Base-by-base conservation (phyloP, 2,329 filamentous ascomycete species). In the Zymoseptoria tritici region DNA sequence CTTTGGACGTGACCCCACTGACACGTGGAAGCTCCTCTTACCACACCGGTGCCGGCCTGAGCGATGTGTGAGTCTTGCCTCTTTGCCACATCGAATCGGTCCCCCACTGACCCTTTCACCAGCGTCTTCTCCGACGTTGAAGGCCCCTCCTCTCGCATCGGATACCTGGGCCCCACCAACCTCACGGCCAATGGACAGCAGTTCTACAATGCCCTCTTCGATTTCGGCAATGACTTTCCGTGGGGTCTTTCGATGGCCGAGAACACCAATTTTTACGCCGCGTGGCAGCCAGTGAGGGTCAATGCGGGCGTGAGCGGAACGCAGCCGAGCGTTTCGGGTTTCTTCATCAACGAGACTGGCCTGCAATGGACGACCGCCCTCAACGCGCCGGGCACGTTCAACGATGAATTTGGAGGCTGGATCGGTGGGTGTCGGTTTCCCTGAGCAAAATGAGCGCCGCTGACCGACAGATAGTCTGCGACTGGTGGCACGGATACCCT, bases 401-500 rank as follows among this genome's bases (percentile, higher is more conserved):
- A 57, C 20, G 61, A 67, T 52, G 5, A n/a, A 5, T 72, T 72
- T 55, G 69, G 66, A 13, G 70, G 70, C 2, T 72, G 70, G 70
- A 58, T 71, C 2, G 62, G 66, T 67, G 42, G 56, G 59, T 62
- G 19, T 46, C 24, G 46, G 36, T 7, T n/a, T 46, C 36, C 36
- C 16, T n/a, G 36, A 16, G 13, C 13, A 16, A 46, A 7, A 46
- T 16, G 36, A 46, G 36, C 36, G 5, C 36, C 60, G 46, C 50
- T 60, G 24, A 54, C 57, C 49, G 42, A 52, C 9, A 13, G 21
- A 36, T 46, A 65, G 68, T 71, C 7, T 72, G 71, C 59, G 64
- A 70, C 49, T 73, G 71, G 71, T 71, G 66, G 66, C 70, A 72
- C 59, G 68, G 66, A n/a, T 63, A 61, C 1, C 68, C 71, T 6